phyloP scores from a whole-genome alignment of 1,139 yeast species.

The Blastobotrys arbuscula region DNA sequence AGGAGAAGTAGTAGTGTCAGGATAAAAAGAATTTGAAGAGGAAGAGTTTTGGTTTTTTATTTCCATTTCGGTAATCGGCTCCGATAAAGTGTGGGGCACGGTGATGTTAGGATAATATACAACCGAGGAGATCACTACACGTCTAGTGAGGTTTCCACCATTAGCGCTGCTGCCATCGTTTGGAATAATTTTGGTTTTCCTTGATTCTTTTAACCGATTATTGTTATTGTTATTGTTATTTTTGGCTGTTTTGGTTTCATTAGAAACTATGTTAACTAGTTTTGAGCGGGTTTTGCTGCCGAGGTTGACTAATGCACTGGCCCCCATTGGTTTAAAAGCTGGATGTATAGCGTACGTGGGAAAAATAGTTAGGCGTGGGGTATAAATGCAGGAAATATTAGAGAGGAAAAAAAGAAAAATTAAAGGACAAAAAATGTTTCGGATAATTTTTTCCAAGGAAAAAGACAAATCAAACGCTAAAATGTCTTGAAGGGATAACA shows the following conservation, averaged over 20 bases:
- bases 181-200: conserved; percentile 1
- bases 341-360: no score
- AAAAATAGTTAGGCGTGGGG: no score
- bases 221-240: neutral
- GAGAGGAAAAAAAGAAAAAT: no score
- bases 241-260: neutral
- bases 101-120: conserved; percentile 7
- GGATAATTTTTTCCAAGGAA: no score
- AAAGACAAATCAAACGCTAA: no score
- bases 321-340: neutral
- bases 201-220: neutral
- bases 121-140: conserved; percentile 1
- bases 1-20: conserved; percentile 1
- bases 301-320: neutral
- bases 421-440: no score
- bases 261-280: no score
- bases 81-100: conserved; percentile 8
- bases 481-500: no score
- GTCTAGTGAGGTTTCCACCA: neutral
- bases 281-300: neutral
- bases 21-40: neutral
- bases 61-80: conserved; percentile 4
- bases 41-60: neutral
- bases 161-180: neutral
- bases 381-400: no score